phyloP scores from a whole-genome alignment of 1,284 basidiomycete genomes.

The Anthracocystis panici-leucophaei region DNA sequence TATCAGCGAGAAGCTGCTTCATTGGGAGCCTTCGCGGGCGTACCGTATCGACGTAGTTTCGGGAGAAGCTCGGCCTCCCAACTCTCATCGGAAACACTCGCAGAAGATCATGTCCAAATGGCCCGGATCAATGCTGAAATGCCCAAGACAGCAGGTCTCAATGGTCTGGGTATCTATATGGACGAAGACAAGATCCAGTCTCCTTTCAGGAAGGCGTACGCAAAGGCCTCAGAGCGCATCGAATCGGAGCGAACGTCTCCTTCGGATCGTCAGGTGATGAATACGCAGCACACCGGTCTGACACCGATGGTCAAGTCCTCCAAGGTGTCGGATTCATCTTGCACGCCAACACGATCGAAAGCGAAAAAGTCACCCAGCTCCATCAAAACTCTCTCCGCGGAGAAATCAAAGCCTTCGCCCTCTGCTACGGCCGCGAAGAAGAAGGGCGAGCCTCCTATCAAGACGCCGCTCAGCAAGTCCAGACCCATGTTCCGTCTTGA shows the following conservation, averaged over 20 bases:
- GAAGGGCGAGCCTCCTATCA: conserved; percentile 4
- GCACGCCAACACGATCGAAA: conserved; percentile 34
- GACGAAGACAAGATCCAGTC: conserved; percentile 31
- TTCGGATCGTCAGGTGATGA: neutral
- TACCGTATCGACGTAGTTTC: neutral
- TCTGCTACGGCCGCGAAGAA: conserved; percentile 24
- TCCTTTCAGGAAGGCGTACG: conserved; percentile 20
- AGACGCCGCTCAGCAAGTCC: conserved; percentile 45
- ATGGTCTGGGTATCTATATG: conserved; percentile 41
- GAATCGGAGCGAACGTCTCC: conserved; percentile 8
- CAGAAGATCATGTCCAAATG: conserved; percentile 24
- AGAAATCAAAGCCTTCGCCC: conserved; percentile 6
- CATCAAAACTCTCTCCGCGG: conserved; percentile 8
- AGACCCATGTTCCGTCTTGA: conserved; percentile 51
- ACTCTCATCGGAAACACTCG: conserved; percentile 3
- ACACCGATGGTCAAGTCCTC: conserved; percentile 46
- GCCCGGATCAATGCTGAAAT: conserved; percentile 16
- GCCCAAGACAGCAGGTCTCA: conserved; percentile 23
- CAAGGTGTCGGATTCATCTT: conserved; percentile 18
- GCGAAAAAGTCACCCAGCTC: conserved; percentile 17
- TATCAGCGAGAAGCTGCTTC: conserved; percentile 5
- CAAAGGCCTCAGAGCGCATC: neutral
- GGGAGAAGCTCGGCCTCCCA: neutral
- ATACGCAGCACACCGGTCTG: conserved; percentile 30
- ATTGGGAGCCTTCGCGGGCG: conserved; percentile 16